A percentile compares a stretch with the other conserved stretches of the same genome.
phyloP scores from a whole-genome alignment of 805 yeast species.

The Jamesozyma rosinii region DNA sequence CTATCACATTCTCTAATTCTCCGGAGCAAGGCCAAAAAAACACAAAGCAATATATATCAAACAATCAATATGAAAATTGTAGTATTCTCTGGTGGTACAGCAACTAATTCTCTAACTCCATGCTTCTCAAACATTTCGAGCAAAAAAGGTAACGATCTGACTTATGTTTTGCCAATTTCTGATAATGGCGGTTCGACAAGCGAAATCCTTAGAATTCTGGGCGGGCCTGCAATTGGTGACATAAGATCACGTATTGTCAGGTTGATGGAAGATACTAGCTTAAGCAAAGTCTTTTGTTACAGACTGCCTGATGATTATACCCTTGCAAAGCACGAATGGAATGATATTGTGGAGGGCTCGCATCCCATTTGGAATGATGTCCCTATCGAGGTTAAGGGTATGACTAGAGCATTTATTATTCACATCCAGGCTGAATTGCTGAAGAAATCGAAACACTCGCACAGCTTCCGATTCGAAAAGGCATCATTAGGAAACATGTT shows the following conservation, averaged over 20 bases:
- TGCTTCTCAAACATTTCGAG: conserved; percentile 43
- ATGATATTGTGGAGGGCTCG: conserved; percentile 64
- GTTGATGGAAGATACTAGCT: conserved; percentile 48
- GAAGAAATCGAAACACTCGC: conserved; percentile 44
- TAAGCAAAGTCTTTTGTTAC: conserved; percentile 29
- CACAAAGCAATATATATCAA: neutral
- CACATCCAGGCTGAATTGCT: conserved; percentile 70
- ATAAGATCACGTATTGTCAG: conserved; percentile 72
- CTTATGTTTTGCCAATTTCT: conserved; percentile 69
- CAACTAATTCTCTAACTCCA: conserved; percentile 68
- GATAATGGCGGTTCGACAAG: conserved; percentile 96
- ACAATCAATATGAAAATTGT: conserved; percentile 23
- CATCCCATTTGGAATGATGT: conserved; percentile 55
- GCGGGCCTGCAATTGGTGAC: conserved; percentile 96
- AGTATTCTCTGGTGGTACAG: conserved; percentile 73
- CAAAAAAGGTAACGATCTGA: conserved; percentile 10
- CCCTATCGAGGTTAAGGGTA: conserved; percentile 46
- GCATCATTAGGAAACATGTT: conserved; percentile 84
- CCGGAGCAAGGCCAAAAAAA: too few species aligned
- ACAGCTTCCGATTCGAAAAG: conserved; percentile 52
- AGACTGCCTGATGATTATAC: conserved; percentile 26
- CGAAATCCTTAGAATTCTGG: conserved; percentile 73
- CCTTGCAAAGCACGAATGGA: conserved; percentile 67
- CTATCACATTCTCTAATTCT: too few species aligned
- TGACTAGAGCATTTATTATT: conserved; percentile 66